Evolutionary conservation across 257 asterid genomes (phyloP), one percentile per base, ranked within the genome.

Genomic region (Sherardia arvensis): DNA sequence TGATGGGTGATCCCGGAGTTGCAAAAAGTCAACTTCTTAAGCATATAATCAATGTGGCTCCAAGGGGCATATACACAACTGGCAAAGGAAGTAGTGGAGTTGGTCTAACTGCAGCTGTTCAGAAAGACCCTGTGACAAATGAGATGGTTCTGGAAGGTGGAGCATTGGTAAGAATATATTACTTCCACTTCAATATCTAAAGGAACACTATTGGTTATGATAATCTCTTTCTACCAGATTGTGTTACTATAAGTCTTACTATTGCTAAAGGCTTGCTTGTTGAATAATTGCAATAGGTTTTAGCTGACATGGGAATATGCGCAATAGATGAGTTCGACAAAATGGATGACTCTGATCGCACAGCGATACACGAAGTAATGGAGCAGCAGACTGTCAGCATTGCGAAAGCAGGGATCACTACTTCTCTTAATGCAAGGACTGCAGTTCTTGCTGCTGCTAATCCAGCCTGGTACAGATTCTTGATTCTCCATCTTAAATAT

Each of bases 81-180:
- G 99, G 99, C 18, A 90, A 82, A 76, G 99, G 97, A 72, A 93
- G 97, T 69, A 93, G 97, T 84, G 99, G 99, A 59, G 97, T 93
- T 76, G 99, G 99, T 79, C 80, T 93, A 74, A 93, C 97, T 69
- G 97, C 99, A 54, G 99, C 99, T 51, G 99, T 93, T 76, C 96
- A 85, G 85, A 93, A 75, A 84, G 99, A 87, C 77, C 96, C 96
- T 0, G 97, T 93, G 71, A 93, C 97, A 40, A 90, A 85, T 80
- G 97, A 93, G 79, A 82, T 90, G 91, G 97, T 93, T 77, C 74
- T 93, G 69, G 99, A 93, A 86, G 97, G 97, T 48, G 99, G 99
- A 77, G 99, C 99, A 67, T 69, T 93, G 97, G 97, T 87, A 69
- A 84, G 90, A 58, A 66, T 68, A 43, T 59, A 33, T 68, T 43